These are phyloP conservation scores for Phytophthora ohioensis DNA, from an alignment of 352 stramenopile genomes.

Conservation along the genomic window DNA sequence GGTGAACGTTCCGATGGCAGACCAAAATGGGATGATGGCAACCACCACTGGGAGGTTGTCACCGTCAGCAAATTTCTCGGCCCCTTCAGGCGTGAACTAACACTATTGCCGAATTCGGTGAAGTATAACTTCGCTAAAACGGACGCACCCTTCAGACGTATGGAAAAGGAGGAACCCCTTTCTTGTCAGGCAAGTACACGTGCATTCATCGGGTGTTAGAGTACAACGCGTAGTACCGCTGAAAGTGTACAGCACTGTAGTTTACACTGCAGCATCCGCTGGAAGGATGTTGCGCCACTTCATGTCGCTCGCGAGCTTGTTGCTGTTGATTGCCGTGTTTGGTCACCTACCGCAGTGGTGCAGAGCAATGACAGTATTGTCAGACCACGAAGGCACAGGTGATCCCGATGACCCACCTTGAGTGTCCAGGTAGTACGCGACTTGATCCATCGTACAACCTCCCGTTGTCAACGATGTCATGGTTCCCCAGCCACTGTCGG, in stretches of 20 bases:
- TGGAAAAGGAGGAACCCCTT: not conserved
- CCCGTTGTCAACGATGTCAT: slow-evolving; percentile 53
- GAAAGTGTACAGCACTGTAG: not conserved
- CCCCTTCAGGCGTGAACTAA: slow-evolving; percentile 6
- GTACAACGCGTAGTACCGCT: not conserved
- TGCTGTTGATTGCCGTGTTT: slow-evolving; percentile 75
- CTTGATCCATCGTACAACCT: slow-evolving; percentile 60
- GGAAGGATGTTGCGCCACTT: slow-evolving; percentile 49
- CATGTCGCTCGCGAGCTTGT: slow-evolving; percentile 66
- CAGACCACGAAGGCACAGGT: slow-evolving; percentile 59
- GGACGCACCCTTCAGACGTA: not conserved
- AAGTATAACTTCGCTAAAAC: slow-evolving; percentile 5
- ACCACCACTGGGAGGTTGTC: not conserved
- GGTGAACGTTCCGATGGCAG: slow-evolving; percentile 25
- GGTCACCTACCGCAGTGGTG: slow-evolving; percentile 83
- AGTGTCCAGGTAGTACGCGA: slow-evolving; percentile 79
- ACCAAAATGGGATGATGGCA: no score
- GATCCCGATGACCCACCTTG: slow-evolving; percentile 77
- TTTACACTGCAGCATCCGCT: slow-evolving; percentile 38
- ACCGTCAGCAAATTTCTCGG: slow-evolving; percentile 11
- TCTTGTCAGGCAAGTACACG: not conserved
- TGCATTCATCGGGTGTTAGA: not conserved
- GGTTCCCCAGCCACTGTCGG: slow-evolving; percentile 41
- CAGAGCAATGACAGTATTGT: slow-evolving; percentile 74
- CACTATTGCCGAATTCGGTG: slow-evolving; percentile 1